Conservation (phyloP, 73 alveolate genomes). For the Paramecium tetraurelia region DNA sequence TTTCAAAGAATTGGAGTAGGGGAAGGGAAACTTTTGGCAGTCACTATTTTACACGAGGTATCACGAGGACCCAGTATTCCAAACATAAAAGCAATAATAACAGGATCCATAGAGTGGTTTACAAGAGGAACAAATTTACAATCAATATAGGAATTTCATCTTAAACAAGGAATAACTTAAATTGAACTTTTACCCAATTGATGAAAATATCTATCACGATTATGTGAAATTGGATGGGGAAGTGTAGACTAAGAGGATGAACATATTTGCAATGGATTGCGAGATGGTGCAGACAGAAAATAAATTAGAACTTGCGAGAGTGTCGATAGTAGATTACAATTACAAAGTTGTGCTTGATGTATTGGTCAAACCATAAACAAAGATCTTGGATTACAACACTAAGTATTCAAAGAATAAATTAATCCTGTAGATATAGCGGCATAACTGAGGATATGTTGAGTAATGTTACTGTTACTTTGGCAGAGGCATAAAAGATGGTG, state of each 20-base stretch:
- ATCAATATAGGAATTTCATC: neutral
- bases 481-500: slow-evolving; percentile 60
- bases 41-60: slow-evolving; percentile 12
- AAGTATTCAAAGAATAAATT: slow-evolving; percentile 35
- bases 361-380: slow-evolving; percentile 72
- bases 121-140: neutral
- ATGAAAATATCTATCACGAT: slow-evolving; percentile 44
- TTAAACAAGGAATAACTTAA: neutral
- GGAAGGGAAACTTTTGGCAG: slow-evolving; percentile 53
- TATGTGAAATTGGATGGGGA: neutral
- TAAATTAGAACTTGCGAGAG: slow-evolving; percentile 74
- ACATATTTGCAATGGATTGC: slow-evolving; percentile 81
- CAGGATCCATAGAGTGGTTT: neutral
- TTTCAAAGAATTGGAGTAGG: slow-evolving; percentile 33
- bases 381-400: slow-evolving; percentile 75
- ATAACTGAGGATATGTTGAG: slow-evolving; percentile 72
- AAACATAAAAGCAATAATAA: slow-evolving; percentile 5
- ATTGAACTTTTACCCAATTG: slow-evolving; percentile 42
- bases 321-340: slow-evolving; percentile 79
- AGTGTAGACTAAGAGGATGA: neutral
- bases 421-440: slow-evolving; percentile 64
- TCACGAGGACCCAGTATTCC: slow-evolving; percentile 39
- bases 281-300: slow-evolving; percentile 81
- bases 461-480: slow-evolving; percentile 63
- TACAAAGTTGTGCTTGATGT: slow-evolving; percentile 77